These are phyloP conservation scores for Lentinus brumalis DNA, from an alignment of 768 basidiomycete species.

Conservation along the genomic window DNA sequence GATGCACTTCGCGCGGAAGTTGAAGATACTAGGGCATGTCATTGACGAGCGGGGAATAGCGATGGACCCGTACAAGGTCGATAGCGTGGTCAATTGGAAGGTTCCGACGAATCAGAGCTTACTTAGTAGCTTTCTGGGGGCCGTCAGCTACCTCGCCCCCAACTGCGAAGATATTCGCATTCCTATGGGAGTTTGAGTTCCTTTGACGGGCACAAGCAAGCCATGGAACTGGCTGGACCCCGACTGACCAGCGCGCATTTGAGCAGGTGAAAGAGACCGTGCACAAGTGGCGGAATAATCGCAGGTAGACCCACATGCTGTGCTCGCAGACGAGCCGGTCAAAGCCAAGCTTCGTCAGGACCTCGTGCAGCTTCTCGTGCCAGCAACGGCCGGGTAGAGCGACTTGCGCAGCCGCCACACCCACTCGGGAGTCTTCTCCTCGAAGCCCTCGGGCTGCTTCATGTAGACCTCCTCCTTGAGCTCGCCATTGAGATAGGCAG, in stretches of 20 bases:
- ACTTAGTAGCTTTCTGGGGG: slow-evolving; percentile 38
- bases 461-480: too few relatives aligned
- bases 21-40: slow-evolving; percentile 36
- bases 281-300: slow-evolving; percentile 5
- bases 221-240: slow-evolving; percentile 23
- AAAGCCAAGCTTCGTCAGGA: too few relatives aligned
- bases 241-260: slow-evolving; percentile 32
- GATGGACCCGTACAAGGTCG: slow-evolving; percentile 49
- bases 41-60: slow-evolving; percentile 40
- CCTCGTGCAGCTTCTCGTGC: too few relatives aligned
- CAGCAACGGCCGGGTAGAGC: too few relatives aligned
- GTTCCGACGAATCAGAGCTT: slow-evolving; percentile 33
- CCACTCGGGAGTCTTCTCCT: too few relatives aligned
- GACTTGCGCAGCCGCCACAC: too few relatives aligned
- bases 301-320: too few relatives aligned
- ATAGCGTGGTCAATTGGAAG: slow-evolving; percentile 35
- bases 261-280: slow-evolving; percentile 23
- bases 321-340: too few relatives aligned
- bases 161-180: slow-evolving; percentile 25
- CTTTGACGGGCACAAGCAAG: slow-evolving; percentile 13
- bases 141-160: slow-evolving; percentile 28
- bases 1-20: slow-evolving; percentile 20
- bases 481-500: too few relatives aligned
- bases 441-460: too few relatives aligned
- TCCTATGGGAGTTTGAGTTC: slow-evolving; percentile 37